Percentiles rank a stretch among this genome's conserved stretches.
phyloP scores from a whole-genome alignment of 2,329 filamentous ascomycete species.

The Ophiocordyceps camponoti-leonardi region DNA sequence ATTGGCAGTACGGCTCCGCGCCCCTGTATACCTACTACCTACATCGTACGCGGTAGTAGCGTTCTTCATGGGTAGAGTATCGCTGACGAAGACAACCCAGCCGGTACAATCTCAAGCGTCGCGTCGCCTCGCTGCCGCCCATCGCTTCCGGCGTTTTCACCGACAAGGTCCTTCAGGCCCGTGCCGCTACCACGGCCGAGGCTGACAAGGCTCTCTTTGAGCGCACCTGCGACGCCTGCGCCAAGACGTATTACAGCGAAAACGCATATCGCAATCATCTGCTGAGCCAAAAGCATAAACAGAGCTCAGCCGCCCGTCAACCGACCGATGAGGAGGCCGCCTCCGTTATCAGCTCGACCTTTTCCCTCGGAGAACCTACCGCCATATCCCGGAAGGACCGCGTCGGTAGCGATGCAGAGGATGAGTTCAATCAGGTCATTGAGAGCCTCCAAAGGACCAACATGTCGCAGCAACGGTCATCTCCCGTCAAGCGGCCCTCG shows the following conservation, averaged over 20 bases:
- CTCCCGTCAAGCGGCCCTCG: slow-evolving; percentile 35
- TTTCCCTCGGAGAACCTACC: slow-evolving; percentile 73
- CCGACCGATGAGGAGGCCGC: slow-evolving; percentile 50
- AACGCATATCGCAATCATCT: slow-evolving; percentile 92
- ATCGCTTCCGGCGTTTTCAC: slow-evolving; percentile 86
- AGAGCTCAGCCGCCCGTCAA: slow-evolving; percentile 29
- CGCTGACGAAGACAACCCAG: slow-evolving; percentile 21
- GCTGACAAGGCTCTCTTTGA: slow-evolving; percentile 82
- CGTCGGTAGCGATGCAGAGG: slow-evolving; percentile 51
- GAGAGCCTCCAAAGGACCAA: slow-evolving; percentile 62
- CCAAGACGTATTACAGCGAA: slow-evolving; percentile 90
- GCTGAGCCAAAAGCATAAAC: slow-evolving; percentile 74
- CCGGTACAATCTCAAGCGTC: slow-evolving; percentile 90
- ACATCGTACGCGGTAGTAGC: too few species aligned
- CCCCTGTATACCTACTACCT: not conserved
- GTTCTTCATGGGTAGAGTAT: too few species aligned
- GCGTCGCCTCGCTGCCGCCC: slow-evolving; percentile 76
- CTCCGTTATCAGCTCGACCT: slow-evolving; percentile 79
- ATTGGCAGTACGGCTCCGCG: slow-evolving; percentile 64
- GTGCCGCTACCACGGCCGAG: slow-evolving; percentile 67
- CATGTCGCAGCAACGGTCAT: slow-evolving; percentile 33
- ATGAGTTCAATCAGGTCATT: slow-evolving; percentile 62
- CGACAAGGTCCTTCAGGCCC: slow-evolving; percentile 86
- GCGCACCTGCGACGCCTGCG: slow-evolving; percentile 63
- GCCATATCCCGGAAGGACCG: slow-evolving; percentile 21